Base-by-base conservation (phyloP, 2,329 filamentous ascomycete species). In the Talaromyces sp. region DNA sequence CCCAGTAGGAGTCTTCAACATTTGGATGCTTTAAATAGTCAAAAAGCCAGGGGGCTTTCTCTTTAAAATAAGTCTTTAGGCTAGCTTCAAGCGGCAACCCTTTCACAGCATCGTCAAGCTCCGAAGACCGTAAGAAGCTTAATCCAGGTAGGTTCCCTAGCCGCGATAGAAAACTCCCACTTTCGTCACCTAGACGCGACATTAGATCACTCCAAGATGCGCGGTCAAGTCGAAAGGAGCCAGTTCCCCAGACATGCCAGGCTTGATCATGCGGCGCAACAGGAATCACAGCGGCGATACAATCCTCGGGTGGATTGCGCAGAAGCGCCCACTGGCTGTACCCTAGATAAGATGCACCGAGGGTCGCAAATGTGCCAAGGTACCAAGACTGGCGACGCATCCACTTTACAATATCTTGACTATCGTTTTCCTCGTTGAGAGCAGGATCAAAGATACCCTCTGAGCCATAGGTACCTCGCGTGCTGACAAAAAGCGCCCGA, bases 321-420 rank as follows among this genome's bases (percentile, higher is more conserved):
- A 59, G 49, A 37, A 59, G 51, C 14, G 57, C 57, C 54, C 55
- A 59, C 22, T 59, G 57, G 29, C 57, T 57, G 33, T 59, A 59
- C 7, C 57, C 57, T 1, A 59, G 49, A 47, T 59, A 59, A 17
- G 57, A 59, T 4, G 54, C 13, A 1, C 57, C 57, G 20, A 57
- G 20, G 3, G 57, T 59, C 2, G 57, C 57, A 49, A 59, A 59
- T 3, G 51, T 55, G 14, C 57, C 57, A 8, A 37, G 52, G 37
- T 59, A 59, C 57, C 57, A 59, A 27, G 54, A 17, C 33, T 59
- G 57, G 16, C 53, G 51, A 13, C 54, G 54, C 54, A 59, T 59
- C 57, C 57, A 59, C 14, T 11, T 37, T 13, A 59, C 57, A 2
- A 59, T 59, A 39, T 59, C 57, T 24, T 59, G 57, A 11, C 57